Percentiles rank a stretch among this genome's conserved stretches.
Conservation (phyloP, 371 early-diverging fungal species). For the Saksenaea vasiformis region DNA sequence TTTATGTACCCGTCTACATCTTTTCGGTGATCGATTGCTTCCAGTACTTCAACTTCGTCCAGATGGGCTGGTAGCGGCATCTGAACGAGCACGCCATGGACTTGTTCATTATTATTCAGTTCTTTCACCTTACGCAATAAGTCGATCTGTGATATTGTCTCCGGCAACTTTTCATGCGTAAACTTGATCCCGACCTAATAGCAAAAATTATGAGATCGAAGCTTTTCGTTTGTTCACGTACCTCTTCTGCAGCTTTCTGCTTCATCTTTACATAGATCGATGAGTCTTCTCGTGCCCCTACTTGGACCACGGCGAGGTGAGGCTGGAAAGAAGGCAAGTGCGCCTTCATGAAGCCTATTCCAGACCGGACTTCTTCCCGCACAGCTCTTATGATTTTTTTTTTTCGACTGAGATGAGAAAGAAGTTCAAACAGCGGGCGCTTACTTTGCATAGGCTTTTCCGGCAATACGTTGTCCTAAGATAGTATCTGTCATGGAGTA, state of each 20-base stretch:
- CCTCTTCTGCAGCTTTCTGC: slow-evolving; percentile 83
- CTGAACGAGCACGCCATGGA: slow-evolving; percentile 95
- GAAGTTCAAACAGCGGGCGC: slow-evolving; percentile 2
- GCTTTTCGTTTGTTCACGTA: slow-evolving; percentile 20
- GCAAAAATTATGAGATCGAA: not conserved
- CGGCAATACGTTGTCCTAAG: slow-evolving; percentile 47
- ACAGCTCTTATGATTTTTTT: slow-evolving; percentile 42
- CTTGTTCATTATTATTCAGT: slow-evolving; percentile 74
- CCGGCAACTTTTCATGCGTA: slow-evolving; percentile 54
- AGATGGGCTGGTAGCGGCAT: slow-evolving; percentile 91
- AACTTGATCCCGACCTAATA: slow-evolving; percentile 61
- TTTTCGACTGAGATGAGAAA: not conserved
- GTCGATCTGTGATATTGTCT: slow-evolving; percentile 45
- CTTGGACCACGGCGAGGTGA: slow-evolving; percentile 85
- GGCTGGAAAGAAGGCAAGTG: slow-evolving; percentile 70
- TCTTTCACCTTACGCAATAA: slow-evolving; percentile 58
- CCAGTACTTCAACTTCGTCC: slow-evolving; percentile 75
- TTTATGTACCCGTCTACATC: slow-evolving; percentile 92
- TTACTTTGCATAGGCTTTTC: slow-evolving; percentile 71
- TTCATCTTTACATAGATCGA: slow-evolving; percentile 89
- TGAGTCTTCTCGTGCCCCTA: slow-evolving; percentile 89
- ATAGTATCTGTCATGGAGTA: not conserved
- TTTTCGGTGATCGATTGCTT: slow-evolving; percentile 82
- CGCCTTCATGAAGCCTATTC: slow-evolving; percentile 61
- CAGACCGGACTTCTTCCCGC: slow-evolving; percentile 56